These are phyloP conservation scores for Tolypocladium tundrense DNA, from an alignment of 2,329 filamentous ascomycete species.

Conservation along the genomic window DNA sequence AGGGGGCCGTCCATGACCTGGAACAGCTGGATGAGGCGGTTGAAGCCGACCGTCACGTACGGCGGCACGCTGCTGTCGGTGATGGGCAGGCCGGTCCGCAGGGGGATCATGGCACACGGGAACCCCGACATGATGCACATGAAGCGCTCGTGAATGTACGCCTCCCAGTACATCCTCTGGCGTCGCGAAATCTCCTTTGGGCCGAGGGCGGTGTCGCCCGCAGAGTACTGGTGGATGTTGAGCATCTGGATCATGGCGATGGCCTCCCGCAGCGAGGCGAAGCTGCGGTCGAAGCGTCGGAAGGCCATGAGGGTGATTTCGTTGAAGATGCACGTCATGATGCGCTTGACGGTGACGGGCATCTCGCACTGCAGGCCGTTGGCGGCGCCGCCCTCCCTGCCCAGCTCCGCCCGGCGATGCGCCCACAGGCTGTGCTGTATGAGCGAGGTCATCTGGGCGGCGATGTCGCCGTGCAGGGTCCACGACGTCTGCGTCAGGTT, in stretches of 20 bases:
- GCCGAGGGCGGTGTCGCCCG: constrained; percentile 6
- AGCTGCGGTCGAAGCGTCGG: constrained; percentile 33
- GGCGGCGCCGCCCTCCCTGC: constrained; percentile 20
- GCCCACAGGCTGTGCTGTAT: constrained; percentile 12
- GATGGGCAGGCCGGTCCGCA: constrained; percentile 18
- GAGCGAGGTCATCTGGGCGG: constrained; percentile 18
- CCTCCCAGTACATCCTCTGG: constrained; percentile 14
- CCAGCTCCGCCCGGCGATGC: constrained; percentile 14
- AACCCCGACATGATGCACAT: constrained; percentile 40
- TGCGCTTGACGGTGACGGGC: constrained; percentile 29
- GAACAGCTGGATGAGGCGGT: constrained; percentile 26
- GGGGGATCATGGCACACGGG: constrained; percentile 22
- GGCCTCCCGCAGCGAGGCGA: constrained; percentile 37
- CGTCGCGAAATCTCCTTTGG: constrained; percentile 8
- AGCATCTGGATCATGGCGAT: constrained; percentile 33
- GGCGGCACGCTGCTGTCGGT: constrained; percentile 22
- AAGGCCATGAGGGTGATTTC: constrained; percentile 40
- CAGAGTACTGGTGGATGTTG: constrained; percentile 29
- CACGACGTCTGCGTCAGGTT: constrained; percentile 21
- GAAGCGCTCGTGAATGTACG: constrained; percentile 29
- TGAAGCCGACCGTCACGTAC: constrained; percentile 26
- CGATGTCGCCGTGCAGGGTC: constrained; percentile 17
- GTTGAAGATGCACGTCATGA: constrained; percentile 39
- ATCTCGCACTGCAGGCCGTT: constrained; percentile 24
- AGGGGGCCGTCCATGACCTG: constrained; percentile 27